Conservation (phyloP, 2,329 filamentous ascomycete genomes). For the Plenodomus lindquistii region DNA sequence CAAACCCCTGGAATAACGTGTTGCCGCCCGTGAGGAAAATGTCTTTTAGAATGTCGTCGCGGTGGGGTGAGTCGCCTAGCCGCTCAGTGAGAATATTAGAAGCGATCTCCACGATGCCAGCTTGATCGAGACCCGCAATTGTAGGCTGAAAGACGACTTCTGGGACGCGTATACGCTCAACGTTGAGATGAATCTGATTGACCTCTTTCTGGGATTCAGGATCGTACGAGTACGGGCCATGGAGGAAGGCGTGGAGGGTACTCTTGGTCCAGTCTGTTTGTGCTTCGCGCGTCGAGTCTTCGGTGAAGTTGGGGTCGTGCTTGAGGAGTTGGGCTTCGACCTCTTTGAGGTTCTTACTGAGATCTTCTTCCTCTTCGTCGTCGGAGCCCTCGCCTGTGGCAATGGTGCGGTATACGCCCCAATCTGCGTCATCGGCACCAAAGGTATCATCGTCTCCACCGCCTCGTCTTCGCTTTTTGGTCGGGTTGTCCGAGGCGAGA, state of each 20-base stretch:
- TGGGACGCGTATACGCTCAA: conserved; percentile 91
- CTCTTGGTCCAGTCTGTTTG: conserved; percentile 95
- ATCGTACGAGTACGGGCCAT: conserved; percentile 86
- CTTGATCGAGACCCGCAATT: conserved; percentile 91
- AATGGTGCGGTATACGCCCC: conserved; percentile 94
- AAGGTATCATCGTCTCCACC: conserved; percentile 95
- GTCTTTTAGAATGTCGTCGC: conserved; percentile 76
- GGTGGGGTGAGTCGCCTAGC: conserved; percentile 60
- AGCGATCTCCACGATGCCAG: conserved; percentile 88
- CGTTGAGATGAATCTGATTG: conserved; percentile 91
- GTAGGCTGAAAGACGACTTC: conserved; percentile 92
- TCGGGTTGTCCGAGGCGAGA: conserved; percentile 84
- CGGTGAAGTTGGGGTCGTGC: conserved; percentile 86
- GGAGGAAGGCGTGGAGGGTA: conserved; percentile 84
- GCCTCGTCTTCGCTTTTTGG: conserved; percentile 80
- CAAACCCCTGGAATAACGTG: conserved; percentile 82
- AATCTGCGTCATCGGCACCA: conserved; percentile 95
- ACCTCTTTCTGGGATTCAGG: conserved; percentile 76
- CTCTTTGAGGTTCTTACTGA: conserved; percentile 70
- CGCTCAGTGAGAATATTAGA: conserved; percentile 87
- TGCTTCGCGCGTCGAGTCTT: conserved; percentile 88
- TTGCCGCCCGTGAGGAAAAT: conserved; percentile 96
- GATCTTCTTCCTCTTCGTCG: conserved; percentile 90
- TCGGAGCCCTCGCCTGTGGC: conserved; percentile 79
- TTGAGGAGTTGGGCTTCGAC: conserved; percentile 84